phyloP scores from a whole-genome alignment of 2,329 filamentous ascomycete genomes.

The Scedosporium apiospermum region DNA sequence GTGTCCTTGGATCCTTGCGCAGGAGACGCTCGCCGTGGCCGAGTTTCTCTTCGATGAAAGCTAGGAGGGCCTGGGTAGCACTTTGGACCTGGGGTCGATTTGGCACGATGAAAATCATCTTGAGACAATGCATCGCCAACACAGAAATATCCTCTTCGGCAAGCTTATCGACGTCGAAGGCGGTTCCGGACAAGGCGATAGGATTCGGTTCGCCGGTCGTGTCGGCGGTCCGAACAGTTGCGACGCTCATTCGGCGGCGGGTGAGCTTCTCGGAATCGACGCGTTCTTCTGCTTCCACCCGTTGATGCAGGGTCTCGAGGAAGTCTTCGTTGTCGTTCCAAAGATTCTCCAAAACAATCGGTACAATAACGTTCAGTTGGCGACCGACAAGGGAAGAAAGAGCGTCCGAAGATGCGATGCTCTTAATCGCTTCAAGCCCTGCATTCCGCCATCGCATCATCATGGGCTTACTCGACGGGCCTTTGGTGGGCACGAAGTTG shows the following conservation, averaged over 20 bases:
- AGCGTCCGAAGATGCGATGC: slow-evolving; percentile 69
- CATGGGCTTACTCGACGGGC: slow-evolving; percentile 57
- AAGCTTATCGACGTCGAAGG: slow-evolving; percentile 77
- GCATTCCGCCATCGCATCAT: slow-evolving; percentile 69
- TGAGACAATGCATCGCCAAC: slow-evolving; percentile 75
- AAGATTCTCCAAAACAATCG: slow-evolving; percentile 78
- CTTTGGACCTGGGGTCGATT: slow-evolving; percentile 73
- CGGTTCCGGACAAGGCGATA: slow-evolving; percentile 68
- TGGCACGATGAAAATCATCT: slow-evolving; percentile 74
- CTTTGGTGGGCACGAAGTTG: slow-evolving; percentile 39
- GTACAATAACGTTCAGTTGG: slow-evolving; percentile 70
- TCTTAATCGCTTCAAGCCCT: slow-evolving; percentile 70
- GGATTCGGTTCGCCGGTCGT: slow-evolving; percentile 54
- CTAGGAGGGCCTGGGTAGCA: slow-evolving; percentile 64
- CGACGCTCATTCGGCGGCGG: slow-evolving; percentile 66
- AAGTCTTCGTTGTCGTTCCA: slow-evolving; percentile 66
- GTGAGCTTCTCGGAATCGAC: slow-evolving; percentile 53
- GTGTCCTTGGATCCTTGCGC: slow-evolving; percentile 29
- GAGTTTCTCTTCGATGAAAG: slow-evolving; percentile 59
- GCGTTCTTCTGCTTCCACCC: slow-evolving; percentile 59
- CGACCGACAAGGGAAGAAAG: slow-evolving; percentile 65
- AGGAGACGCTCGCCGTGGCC: slow-evolving; percentile 44
- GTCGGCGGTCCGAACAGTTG: slow-evolving; percentile 65
- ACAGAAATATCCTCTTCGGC: slow-evolving; percentile 84
- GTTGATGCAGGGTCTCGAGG: slow-evolving; percentile 57